phyloP scores from a whole-genome alignment of 192 early-diverging fungal genomes.

The Backusella tuberculispora region DNA sequence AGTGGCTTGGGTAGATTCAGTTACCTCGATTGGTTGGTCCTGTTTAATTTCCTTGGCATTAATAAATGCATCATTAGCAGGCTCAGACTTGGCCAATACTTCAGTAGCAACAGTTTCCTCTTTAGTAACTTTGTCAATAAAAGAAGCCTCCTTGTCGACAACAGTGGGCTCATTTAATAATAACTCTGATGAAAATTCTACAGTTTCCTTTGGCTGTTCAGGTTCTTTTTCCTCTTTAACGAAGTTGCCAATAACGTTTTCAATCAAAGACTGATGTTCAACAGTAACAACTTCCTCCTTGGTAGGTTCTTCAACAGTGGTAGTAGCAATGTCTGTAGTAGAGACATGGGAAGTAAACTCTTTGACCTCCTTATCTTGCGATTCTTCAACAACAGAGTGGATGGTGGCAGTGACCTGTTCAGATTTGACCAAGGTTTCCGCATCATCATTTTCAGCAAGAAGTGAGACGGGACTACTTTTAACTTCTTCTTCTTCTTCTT shows the following conservation, averaged over 20 bases:
- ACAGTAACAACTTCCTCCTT: not conserved
- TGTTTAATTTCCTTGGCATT: slow-evolving; percentile 12
- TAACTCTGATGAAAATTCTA: not conserved
- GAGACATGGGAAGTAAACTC: not conserved
- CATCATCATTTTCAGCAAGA: not conserved
- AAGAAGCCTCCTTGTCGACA: not conserved
- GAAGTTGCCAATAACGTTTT: not conserved
- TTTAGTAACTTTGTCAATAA: not conserved
- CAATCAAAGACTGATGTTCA: not conserved
- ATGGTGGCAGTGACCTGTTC: slow-evolving; percentile 8
- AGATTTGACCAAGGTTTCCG: not conserved
- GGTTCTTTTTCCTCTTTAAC: not conserved
- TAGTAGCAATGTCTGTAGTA: not conserved
- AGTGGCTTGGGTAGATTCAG: not conserved
- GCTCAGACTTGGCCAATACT: not conserved
- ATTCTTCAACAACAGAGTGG: not conserved
- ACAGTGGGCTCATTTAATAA: not conserved
- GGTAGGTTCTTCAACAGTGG: not conserved
- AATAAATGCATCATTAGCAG: not conserved
- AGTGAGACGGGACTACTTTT: not conserved
- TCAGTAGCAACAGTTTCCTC: not conserved
- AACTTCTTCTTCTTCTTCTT: not conserved
- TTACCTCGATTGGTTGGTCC: not conserved
- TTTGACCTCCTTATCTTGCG: not conserved
- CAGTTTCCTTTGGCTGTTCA: not conserved